These are phyloP conservation scores for Cystobasidium pallidum DNA, from an alignment of 1,284 basidiomycete species.

Conservation along the genomic window DNA sequence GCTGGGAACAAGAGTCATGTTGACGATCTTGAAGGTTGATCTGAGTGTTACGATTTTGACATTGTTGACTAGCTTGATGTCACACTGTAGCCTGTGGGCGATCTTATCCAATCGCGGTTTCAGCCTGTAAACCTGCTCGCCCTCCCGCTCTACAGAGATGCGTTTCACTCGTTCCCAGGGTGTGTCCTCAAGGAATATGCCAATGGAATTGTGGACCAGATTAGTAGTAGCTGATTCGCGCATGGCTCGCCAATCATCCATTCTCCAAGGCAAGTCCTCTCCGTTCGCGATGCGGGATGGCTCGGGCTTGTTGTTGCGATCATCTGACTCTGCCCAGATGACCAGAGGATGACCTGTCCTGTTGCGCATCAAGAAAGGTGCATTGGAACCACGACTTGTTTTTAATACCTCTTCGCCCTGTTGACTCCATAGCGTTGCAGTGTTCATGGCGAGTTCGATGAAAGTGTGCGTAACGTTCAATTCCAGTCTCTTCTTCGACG, in stretches of 20 bases:
- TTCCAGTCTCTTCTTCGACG: conserved; percentile 83
- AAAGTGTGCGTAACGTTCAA: conserved; percentile 91
- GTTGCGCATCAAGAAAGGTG: conserved; percentile 91
- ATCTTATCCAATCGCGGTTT: conserved; percentile 77
- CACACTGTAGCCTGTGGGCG: conserved; percentile 82
- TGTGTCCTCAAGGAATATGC: conserved; percentile 80
- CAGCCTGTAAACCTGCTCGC: conserved; percentile 85
- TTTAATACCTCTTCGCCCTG: conserved; percentile 73
- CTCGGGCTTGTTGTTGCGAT: conserved; percentile 39
- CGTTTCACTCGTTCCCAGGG: conserved; percentile 88
- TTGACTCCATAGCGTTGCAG: conserved; percentile 70
- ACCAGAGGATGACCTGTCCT: conserved; percentile 79
- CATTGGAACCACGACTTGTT: conserved; percentile 79
- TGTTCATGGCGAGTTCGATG: conserved; percentile 80
- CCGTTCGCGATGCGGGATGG: conserved; percentile 64
- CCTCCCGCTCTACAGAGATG: conserved; percentile 91
- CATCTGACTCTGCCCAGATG: conserved; percentile 55
- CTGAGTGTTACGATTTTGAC: conserved; percentile 94
- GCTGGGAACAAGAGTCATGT: conserved; percentile 87
- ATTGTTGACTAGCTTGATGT: conserved; percentile 87
- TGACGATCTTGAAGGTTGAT: conserved; percentile 91
- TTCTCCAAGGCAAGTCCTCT: conserved; percentile 87
- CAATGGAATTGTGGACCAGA: conserved; percentile 71
- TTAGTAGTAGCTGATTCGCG: conserved; percentile 71
- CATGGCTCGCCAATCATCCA: conserved; percentile 93